phyloP scores from a whole-genome alignment of 192 early-diverging fungal species.

The Geosiphon pyriformis region DNA sequence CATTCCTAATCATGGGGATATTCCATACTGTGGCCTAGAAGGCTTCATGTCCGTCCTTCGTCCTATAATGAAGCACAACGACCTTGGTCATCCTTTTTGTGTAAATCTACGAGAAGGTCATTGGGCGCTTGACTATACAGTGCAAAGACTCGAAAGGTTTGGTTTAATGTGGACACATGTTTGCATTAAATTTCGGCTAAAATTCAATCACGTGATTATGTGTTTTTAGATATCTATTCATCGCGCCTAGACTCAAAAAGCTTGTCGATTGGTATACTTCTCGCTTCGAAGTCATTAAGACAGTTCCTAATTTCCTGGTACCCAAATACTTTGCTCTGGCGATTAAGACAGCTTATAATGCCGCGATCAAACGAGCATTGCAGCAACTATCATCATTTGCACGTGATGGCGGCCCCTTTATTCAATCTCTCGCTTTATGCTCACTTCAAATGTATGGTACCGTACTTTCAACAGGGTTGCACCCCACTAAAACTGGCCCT shows the following conservation, averaged over 20 bases:
- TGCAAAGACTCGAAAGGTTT: slow-evolving; percentile 64
- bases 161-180: background rate
- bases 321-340: slow-evolving; percentile 94
- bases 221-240: slow-evolving; percentile 28
- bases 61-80: slow-evolving; percentile 77
- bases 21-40: slow-evolving; percentile 90
- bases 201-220: background rate
- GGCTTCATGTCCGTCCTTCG: slow-evolving; percentile 81
- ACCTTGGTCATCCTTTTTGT: slow-evolving; percentile 91
- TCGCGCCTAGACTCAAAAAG: slow-evolving; percentile 25
- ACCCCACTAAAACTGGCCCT: slow-evolving; percentile 50
- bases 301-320: slow-evolving; percentile 72
- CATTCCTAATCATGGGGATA: slow-evolving; percentile 75
- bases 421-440: slow-evolving; percentile 67
- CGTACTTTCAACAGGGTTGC: slow-evolving; percentile 77
- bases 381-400: slow-evolving; percentile 52
- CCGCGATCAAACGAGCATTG: slow-evolving; percentile 59
- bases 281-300: slow-evolving; percentile 66
- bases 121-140: slow-evolving; percentile 90
- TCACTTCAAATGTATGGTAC: slow-evolving; percentile 80
- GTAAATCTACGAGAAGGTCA: slow-evolving; percentile 79
- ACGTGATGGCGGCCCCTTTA: slow-evolving; percentile 57
- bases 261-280: slow-evolving; percentile 73
- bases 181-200: background rate
- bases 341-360: slow-evolving; percentile 71